phyloP scores from a whole-genome alignment of 139 green algal genomes.

The Closterium sp. region DNA sequence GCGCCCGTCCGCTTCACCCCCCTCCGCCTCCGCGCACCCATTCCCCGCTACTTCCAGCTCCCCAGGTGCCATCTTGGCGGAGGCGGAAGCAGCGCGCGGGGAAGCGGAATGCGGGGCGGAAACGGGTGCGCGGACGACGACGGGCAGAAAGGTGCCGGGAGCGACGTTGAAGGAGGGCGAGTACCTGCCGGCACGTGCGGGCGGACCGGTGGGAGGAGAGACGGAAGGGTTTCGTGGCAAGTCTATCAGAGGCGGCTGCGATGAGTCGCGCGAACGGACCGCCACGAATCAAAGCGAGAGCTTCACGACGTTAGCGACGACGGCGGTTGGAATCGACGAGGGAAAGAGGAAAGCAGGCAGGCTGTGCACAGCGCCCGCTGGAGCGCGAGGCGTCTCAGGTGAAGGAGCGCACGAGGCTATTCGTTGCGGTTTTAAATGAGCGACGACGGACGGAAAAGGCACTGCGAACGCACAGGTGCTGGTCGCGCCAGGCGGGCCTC shows the following conservation, averaged over 20 bases:
- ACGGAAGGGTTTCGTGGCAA: too few relatives aligned
- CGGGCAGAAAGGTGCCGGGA: constrained; percentile 34
- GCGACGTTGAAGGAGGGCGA: constrained; percentile 45
- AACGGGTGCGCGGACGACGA: neutral
- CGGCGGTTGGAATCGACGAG: neutral
- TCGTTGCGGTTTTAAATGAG: neutral
- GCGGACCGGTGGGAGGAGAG: too few relatives aligned
- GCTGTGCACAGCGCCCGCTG: neutral
- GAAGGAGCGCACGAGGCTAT: neutral
- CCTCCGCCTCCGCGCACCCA: neutral
- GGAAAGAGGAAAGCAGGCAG: neutral
- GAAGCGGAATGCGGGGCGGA: neutral
- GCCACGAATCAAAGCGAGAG: neutral
- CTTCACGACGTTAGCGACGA: neutral
- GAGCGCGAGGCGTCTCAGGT: neutral
- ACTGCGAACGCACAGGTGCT: neutral
- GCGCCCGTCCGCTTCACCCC: neutral
- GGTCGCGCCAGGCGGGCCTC: constrained; percentile 9
- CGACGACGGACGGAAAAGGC: neutral
- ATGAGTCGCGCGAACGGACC: neutral
- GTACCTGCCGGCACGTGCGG: constrained; percentile 29
- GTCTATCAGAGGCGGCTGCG: too few relatives aligned
- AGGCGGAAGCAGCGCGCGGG: neutral
- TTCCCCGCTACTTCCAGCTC: neutral
- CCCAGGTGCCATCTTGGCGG: neutral